phyloP scores from a whole-genome alignment of 192 early-diverging fungal species.

The Rhizophagus sp. region DNA sequence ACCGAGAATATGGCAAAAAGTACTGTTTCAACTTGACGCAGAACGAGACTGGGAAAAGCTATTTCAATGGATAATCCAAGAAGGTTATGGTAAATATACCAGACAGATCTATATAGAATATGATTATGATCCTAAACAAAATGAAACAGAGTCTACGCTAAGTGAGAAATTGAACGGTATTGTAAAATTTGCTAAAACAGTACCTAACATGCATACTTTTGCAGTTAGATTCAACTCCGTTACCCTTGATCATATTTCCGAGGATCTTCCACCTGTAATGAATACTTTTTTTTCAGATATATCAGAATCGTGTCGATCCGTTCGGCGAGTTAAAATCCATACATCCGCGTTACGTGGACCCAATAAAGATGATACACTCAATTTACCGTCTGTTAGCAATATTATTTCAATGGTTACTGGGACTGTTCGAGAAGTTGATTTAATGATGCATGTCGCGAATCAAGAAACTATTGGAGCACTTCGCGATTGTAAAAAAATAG shows the following conservation, averaged over 20 bases:
- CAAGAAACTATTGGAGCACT: slow-evolving; percentile 17
- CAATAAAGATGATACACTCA: slow-evolving; percentile 14
- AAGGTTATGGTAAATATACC: not conserved
- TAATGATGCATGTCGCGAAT: slow-evolving; percentile 19
- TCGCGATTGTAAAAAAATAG: slow-evolving; percentile 4
- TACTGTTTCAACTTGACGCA: slow-evolving; percentile 5
- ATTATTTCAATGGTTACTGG: slow-evolving; percentile 8
- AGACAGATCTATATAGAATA: slow-evolving; percentile 6
- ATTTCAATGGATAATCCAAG: slow-evolving; percentile 10
- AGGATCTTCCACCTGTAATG: slow-evolving; percentile 20
- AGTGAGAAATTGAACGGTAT: not conserved
- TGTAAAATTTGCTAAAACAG: slow-evolving; percentile 3
- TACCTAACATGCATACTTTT: slow-evolving; percentile 2
- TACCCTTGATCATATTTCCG: slow-evolving; percentile 1
- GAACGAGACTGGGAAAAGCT: not conserved
- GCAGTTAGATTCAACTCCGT: not conserved
- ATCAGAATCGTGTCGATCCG: not conserved
- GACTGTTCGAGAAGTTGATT: slow-evolving; percentile 11
- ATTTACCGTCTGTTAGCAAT: slow-evolving; percentile 16
- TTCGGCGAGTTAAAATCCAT: slow-evolving; percentile 17
- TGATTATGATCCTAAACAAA: slow-evolving; percentile 20
- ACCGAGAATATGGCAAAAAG: slow-evolving; percentile 17
- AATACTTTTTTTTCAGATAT: slow-evolving; percentile 2
- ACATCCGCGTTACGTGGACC: slow-evolving; percentile 2
- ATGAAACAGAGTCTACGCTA: slow-evolving; percentile 3